Evolutionary conservation across 2,329 filamentous ascomycete genomes (phyloP), one percentile per base, ranked within the genome.

Genomic region (Calonectria pseudoreteaudii): DNA sequence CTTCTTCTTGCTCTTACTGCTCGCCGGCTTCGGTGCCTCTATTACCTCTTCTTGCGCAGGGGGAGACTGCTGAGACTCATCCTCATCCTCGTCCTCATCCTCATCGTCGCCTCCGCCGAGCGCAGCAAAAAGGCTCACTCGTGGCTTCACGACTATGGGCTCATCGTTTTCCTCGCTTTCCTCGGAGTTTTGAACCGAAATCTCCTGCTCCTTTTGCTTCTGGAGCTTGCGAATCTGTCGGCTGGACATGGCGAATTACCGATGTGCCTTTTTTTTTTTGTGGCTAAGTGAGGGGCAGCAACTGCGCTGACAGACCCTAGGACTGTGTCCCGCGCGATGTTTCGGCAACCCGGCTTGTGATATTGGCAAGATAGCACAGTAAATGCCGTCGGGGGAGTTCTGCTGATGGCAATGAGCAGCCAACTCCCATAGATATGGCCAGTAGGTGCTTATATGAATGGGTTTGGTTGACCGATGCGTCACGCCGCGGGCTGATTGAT

Each of bases 221-320:
- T 88, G 88, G 44, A 90, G 83, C 81, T 88, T 90, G 58, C 88
- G 87, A 53, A 90, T 80, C 76, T 90, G 88, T 60, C 88, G 83
- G 70, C 84, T 89, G 26, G 88, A 90, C 88, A 90, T 90, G 49
- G 34, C 82, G 76, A 70, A n/a, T 30, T 18, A 23, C 44, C 38
- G 56, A 20, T 34, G 64, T 70, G 56, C 28, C 30, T 62, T 60
- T 38, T 58, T 38, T 58, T 69, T 58, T 66, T 66, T 68, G 68
- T 23, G 28, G 62, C 73, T 36, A 70, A 67, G 56, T 68, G 75
- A 77, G 70, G 72, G 76, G 71, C 64, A 69, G 47, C 53, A 52
- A 71, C n/a, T 47, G 28, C 36, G 52, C 18, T 18, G 1, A 18
- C 30, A 18, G 10, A 16, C 14, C 36, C 44, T 36, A 11, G 44